Evolutionary conservation across 495 filamentous ascomycete species (phyloP), one percentile per base, ranked within the genome.

Genomic region (Chaetomium cochliodes): DNA sequence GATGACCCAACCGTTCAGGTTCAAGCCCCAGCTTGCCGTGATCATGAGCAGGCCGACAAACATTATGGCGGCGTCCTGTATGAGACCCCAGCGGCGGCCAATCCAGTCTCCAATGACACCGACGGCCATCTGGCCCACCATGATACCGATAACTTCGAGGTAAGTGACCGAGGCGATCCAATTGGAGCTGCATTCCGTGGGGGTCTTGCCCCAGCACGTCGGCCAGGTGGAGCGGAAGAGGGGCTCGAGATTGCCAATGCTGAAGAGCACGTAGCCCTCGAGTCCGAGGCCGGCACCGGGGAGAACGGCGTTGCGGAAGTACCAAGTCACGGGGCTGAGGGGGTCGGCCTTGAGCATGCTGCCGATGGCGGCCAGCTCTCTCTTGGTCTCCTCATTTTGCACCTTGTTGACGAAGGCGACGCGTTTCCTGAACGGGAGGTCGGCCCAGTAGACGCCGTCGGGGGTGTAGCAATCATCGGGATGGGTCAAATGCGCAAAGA

Each of bases 261-360:
- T 96, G 84, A 97, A 97, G 37, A 97, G 84, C 46, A 96, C 92
- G 77, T 96, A 96, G 71, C 91, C 92, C 82, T 97, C 92, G 23
- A 97, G 82, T 70, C 90, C 86, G 30, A 97, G 83, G 76, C 92
- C 92, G 66, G 90, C 90, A 76, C 92, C 92, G 54, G 92, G 92
- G 42, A 97, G 81, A 49, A 97, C 87, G 79, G 92, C 91, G 72
- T 96, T 94, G 69, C 84, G 84, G 76, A 92, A 87, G 71, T 96
- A 96, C 79, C 86, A 92, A n/a, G 81, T 81, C 30, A 96, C 53
- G 0, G 92, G 92, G 54, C 86, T 88, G 23, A 96, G 79, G 23
- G 91, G 92, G 72, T 94, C 90, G 26, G 85, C 73, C 77, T 92
- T 94, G 61, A 88, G 77, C 92, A 96, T 93, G 20, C 74, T 60